Evolutionary conservation across 352 stramenopile species (phyloP).

Genomic region (Blastocystis sp.): DNA sequence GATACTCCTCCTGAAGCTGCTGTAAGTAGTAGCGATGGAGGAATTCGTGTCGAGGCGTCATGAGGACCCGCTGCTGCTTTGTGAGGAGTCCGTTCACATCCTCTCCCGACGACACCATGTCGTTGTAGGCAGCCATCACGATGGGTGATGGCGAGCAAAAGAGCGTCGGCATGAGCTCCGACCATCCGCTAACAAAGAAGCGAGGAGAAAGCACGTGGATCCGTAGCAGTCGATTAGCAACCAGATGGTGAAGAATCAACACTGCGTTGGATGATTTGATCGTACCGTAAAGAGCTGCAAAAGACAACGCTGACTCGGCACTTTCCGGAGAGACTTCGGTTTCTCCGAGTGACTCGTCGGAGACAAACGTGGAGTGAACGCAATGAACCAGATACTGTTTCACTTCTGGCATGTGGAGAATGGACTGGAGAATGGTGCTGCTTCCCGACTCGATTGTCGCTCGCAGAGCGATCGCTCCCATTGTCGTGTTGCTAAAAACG

Average conservation of each 20-base stretch:
- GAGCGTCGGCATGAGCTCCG: not conserved
- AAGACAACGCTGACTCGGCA: not conserved
- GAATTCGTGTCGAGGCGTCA: not conserved
- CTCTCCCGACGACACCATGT: not conserved
- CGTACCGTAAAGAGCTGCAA: not conserved
- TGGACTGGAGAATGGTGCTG: not conserved
- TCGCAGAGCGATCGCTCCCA: not conserved
- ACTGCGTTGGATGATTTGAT: not conserved
- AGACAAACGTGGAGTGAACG: not conserved
- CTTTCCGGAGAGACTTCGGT: not conserved
- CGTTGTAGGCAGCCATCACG: not conserved
- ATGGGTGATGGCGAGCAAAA: not conserved
- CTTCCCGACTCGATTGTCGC: not conserved
- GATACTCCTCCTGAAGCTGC: not conserved
- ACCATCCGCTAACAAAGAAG: not conserved
- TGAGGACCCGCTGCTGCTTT: not conserved
- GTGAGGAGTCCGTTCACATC: not conserved
- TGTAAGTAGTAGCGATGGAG: not conserved
- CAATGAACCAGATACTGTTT: not conserved
- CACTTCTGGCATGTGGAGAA: not conserved
- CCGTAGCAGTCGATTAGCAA: not conserved
- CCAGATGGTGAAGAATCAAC: not conserved
- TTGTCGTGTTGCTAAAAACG: conserved; percentile 44
- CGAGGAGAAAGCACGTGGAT: not conserved
- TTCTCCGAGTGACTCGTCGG: not conserved